phyloP scores from a whole-genome alignment of 495 filamentous ascomycete genomes.

The Pseudomonodictys pantanalensis region DNA sequence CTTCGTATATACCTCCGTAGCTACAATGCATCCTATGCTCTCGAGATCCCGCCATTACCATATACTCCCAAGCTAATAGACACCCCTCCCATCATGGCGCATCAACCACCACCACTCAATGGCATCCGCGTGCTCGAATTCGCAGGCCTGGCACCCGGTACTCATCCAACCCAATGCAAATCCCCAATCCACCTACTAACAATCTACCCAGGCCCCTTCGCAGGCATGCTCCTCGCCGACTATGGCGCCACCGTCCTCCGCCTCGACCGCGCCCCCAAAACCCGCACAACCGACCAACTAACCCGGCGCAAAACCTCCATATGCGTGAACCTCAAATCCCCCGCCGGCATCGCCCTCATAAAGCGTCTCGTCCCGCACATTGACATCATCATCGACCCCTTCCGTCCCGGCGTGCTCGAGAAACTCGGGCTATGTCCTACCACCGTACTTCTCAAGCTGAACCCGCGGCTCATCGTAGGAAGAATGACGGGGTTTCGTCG shows the following conservation, averaged over 20 bases:
- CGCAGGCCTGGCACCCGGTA: conserved; percentile 85
- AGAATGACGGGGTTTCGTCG: conserved; percentile 87
- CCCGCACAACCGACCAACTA: conserved; percentile 63
- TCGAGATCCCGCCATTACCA: not conserved
- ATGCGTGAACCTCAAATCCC: conserved; percentile 69
- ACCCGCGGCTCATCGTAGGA: conserved; percentile 76
- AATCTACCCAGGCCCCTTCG: conserved; percentile 67
- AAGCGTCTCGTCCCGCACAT: conserved; percentile 58
- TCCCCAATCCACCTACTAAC: not conserved
- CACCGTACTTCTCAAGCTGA: conserved; percentile 57
- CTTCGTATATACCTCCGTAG: conserved; percentile 15
- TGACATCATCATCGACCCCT: conserved; percentile 89
- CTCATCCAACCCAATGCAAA: conserved; percentile 5
- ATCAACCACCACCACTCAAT: conserved; percentile 59
- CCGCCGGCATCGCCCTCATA: conserved; percentile 59
- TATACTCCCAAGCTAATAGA: not conserved
- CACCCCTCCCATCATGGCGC: not conserved
- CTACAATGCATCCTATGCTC: not conserved
- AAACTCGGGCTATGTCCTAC: conserved; percentile 71
- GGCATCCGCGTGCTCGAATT: conserved; percentile 85
- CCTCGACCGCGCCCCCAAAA: conserved; percentile 63
- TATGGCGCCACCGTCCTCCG: conserved; percentile 85
- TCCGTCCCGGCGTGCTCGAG: conserved; percentile 85
- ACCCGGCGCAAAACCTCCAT: conserved; percentile 77
- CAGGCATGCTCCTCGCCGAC: conserved; percentile 83